A percentile compares a stretch with the other conserved stretches of the same genome.
These are phyloP conservation scores for Syzygium malaccense DNA, from an alignment of 441 rosid genomes.

Conservation along the genomic window DNA sequence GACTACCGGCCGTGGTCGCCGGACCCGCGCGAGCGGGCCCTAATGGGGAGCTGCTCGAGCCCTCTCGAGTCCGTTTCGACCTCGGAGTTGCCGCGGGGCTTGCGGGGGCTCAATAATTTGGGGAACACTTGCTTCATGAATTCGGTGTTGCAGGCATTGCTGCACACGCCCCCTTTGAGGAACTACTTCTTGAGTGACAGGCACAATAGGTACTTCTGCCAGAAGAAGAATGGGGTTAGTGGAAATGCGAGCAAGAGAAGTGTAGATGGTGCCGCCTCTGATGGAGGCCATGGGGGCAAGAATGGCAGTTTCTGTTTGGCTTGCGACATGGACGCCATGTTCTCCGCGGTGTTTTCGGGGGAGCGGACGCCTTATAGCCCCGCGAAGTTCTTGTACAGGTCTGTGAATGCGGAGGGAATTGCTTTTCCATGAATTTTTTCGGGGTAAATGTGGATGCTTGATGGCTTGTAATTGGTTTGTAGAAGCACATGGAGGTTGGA, in stretches of 20 bases:
- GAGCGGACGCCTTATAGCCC: constrained; percentile 73
- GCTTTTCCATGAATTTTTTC: background rate
- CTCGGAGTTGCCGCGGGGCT: constrained; percentile 19
- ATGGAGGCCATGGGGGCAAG: constrained; percentile 30
- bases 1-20: background rate
- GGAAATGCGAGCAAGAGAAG: background rate
- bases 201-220: constrained; percentile 56
- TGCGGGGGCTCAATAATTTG: constrained; percentile 72
- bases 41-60: background rate
- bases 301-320: constrained; percentile 40
- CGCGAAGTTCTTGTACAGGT: constrained; percentile 86
- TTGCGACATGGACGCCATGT: constrained; percentile 56
- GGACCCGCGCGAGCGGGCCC: background rate
- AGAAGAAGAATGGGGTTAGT: constrained; percentile 2
- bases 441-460: background rate
- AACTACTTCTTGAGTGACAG: constrained; percentile 64
- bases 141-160: constrained; percentile 78
- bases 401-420: constrained; percentile 2
- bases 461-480: background rate
- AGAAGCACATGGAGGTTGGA: background rate
- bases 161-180: constrained; percentile 78
- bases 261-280: background rate
- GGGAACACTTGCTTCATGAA: constrained; percentile 92
- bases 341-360: constrained; percentile 67
- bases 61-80: background rate